Evolutionary conservation across 2,329 filamentous ascomycete genomes (phyloP).

Genomic region (Colletotrichum neosansevieriae): DNA sequence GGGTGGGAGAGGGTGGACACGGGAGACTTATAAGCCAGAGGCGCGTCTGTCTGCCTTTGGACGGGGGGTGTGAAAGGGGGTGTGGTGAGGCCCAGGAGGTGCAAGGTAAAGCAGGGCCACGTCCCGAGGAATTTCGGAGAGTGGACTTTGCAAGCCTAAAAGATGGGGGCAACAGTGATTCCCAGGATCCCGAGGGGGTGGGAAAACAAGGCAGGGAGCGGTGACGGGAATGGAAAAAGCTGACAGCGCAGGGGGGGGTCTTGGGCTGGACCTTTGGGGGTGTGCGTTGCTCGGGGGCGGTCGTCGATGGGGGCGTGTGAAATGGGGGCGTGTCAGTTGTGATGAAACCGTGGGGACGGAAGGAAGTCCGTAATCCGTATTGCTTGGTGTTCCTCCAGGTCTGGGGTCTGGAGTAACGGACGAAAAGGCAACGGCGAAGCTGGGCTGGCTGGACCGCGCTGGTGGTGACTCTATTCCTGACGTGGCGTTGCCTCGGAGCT

Average conservation of each 20-base stretch:
- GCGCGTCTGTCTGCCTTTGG: conserved; percentile 37
- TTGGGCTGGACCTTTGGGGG: conserved; percentile 17
- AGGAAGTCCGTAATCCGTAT: conserved; percentile 32
- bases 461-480: conserved; percentile 27
- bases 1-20: conserved; percentile 37
- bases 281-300: conserved; percentile 9
- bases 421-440: background rate
- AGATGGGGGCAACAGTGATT: conserved; percentile 34
- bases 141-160: conserved; percentile 38
- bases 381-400: background rate
- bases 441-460: conserved; percentile 11
- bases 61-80: conserved; percentile 25
- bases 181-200: conserved; percentile 38
- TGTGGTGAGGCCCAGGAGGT: conserved; percentile 21
- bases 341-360: conserved; percentile 9
- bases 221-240: conserved; percentile 35
- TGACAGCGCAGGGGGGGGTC: conserved; percentile 23
- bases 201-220: conserved; percentile 41
- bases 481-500: conserved; percentile 34
- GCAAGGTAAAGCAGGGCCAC: conserved; percentile 32
- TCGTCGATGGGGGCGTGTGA: conserved; percentile 11
- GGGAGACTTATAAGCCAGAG: conserved; percentile 38
- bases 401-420: background rate
- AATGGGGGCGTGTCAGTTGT: conserved; percentile 20
- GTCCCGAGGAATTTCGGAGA: conserved; percentile 39